Percentiles rank a stretch among this genome's conserved stretches.
phyloP scores from a whole-genome alignment of 2,329 filamentous ascomycete genomes.

The Dothistroma pini region DNA sequence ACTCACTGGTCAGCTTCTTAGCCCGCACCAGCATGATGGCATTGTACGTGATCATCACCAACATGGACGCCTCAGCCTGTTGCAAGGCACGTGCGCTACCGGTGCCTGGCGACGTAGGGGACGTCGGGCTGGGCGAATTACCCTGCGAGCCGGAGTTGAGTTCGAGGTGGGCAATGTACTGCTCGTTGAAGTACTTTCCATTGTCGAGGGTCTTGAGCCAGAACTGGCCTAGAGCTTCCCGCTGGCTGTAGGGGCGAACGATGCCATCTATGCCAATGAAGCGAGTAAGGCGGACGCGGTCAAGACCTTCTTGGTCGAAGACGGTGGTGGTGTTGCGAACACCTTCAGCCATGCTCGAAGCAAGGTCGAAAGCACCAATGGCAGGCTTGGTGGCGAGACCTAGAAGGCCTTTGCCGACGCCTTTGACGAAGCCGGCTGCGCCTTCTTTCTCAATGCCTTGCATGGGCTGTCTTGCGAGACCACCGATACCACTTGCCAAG shows the following conservation, averaged over 20 bases:
- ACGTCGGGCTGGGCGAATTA: constrained; percentile 38
- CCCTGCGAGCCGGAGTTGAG: constrained; percentile 65
- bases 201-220: constrained; percentile 99
- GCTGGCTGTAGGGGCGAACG: constrained; percentile 88
- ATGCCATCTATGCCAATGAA: constrained; percentile 92
- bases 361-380: constrained; percentile 93
- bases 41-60: constrained; percentile 59
- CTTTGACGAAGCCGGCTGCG: constrained; percentile 91
- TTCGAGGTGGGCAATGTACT: constrained; percentile 95
- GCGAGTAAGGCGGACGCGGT: constrained; percentile 87
- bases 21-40: constrained; percentile 88
- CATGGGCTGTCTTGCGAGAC: constrained; percentile 86
- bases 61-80: constrained; percentile 52
- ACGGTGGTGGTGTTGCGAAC: constrained; percentile 99
- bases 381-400: constrained; percentile 96
- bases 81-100: constrained; percentile 10
- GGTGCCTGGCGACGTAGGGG: constrained; percentile 4
- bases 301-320: constrained; percentile 90
- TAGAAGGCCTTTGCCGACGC: constrained; percentile 89
- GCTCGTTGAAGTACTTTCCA: constrained; percentile 95
- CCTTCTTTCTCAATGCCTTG: constrained; percentile 97
- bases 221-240: constrained; percentile 93
- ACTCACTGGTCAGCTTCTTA: constrained; percentile 81
- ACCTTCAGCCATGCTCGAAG: constrained; percentile 93
- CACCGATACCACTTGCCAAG: constrained; percentile 88